Percentiles rank a stretch among this genome's conserved stretches.
Conservation (phyloP, 1,139 yeast genomes). For the Nakaseomyces uthaithaninus region DNA sequence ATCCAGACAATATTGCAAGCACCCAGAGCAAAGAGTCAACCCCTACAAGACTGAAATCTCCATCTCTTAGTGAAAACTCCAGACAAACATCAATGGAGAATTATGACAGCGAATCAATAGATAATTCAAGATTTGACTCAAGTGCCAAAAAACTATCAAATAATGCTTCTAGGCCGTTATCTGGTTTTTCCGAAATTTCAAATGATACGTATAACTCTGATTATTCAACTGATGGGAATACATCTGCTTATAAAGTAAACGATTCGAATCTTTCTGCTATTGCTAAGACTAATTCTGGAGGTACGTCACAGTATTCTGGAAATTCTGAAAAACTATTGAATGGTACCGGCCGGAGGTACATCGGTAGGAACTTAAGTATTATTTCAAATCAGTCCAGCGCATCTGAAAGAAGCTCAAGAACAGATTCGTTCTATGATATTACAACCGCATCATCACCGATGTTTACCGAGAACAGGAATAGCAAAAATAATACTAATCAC, state of each 20-base stretch:
- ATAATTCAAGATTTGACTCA: constrained; percentile 11
- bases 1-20: constrained; percentile 1
- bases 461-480: constrained; percentile 18
- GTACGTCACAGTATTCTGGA: constrained; percentile 14
- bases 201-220: constrained; percentile 44
- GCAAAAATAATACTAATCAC: constrained; percentile 14
- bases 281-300: constrained; percentile 14
- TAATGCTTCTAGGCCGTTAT: constrained; percentile 40
- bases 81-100: constrained; percentile 20
- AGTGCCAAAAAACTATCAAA: constrained; percentile 13
- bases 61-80: constrained; percentile 25
- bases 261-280: constrained; percentile 13
- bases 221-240: constrained; percentile 32
- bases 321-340: constrained; percentile 11
- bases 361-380: constrained; percentile 32
- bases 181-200: constrained; percentile 58
- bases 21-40: constrained; percentile 14
- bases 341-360: constrained; percentile 15
- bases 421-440: constrained; percentile 36
- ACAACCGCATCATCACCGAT: constrained; percentile 29
- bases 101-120: constrained; percentile 19
- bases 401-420: constrained; percentile 36
- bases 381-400: constrained; percentile 37
- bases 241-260: constrained; percentile 20
- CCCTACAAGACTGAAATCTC: constrained; percentile 24